A percentile compares a stretch with the other conserved stretches of the same genome.
Conservation (phyloP, 2,329 filamentous ascomycete species). For the Pseudomassariella vexata region DNA sequence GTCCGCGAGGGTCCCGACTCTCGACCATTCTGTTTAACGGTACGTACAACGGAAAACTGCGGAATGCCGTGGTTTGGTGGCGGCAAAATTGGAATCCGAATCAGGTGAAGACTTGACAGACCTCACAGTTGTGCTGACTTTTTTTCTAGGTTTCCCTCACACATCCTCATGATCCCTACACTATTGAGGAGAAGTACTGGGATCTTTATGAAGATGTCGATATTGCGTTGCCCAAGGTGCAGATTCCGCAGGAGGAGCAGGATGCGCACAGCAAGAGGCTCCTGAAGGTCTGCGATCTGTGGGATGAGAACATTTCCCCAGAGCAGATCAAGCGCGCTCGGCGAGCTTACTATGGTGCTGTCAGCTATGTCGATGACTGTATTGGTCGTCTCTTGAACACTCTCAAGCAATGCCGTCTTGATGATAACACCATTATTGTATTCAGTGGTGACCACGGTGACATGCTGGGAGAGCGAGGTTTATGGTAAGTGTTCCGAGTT, state of each 20-base stretch:
- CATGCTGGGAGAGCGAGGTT: slow-evolving; percentile 86
- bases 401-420: slow-evolving; percentile 72
- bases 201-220: slow-evolving; percentile 85
- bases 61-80: neutral
- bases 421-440: slow-evolving; percentile 82
- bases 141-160: slow-evolving; percentile 71
- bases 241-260: slow-evolving; percentile 73
- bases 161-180: slow-evolving; percentile 92
- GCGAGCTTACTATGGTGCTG: slow-evolving; percentile 86
- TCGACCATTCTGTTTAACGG: slow-evolving; percentile 79
- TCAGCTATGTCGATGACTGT: slow-evolving; percentile 91
- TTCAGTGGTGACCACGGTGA: slow-evolving; percentile 94
- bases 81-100: neutral
- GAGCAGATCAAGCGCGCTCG: slow-evolving; percentile 82
- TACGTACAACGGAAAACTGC: slow-evolving; percentile 26
- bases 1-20: slow-evolving; percentile 70
- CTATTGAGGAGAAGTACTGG: slow-evolving; percentile 91
- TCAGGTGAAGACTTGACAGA: neutral
- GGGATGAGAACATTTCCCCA: slow-evolving; percentile 75
- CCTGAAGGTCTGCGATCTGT: slow-evolving; percentile 80
- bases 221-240: slow-evolving; percentile 74
- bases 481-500: slow-evolving; percentile 57
- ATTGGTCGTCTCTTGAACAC: slow-evolving; percentile 76
- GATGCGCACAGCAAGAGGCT: slow-evolving; percentile 84
- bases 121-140: too few relatives aligned